These are phyloP conservation scores for Coniochaeta hoffmannii DNA, from an alignment of 2,329 filamentous ascomycete genomes.

Conservation along the genomic window DNA sequence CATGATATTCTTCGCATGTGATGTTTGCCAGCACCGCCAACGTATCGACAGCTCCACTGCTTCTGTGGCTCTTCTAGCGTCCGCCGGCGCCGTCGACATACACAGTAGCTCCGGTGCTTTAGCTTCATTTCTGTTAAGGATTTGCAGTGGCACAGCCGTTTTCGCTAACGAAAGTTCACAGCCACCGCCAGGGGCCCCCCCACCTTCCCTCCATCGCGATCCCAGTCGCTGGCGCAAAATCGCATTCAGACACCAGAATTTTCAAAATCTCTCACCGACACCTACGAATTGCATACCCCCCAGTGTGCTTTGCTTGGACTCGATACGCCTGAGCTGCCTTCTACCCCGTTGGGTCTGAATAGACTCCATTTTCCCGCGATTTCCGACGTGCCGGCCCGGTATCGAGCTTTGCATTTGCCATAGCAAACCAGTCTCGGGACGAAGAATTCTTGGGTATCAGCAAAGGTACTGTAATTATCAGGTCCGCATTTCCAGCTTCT, in stretches of 20 bases:
- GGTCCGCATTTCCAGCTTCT: background rate
- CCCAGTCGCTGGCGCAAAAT: background rate
- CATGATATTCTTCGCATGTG: background rate
- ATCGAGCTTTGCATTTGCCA: background rate
- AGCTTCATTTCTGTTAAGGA: background rate
- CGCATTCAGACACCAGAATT: conserved; percentile 3
- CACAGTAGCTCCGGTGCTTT: background rate
- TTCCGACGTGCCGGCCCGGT: background rate
- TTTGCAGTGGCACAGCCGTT: background rate
- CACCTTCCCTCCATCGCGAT: conserved; percentile 1
- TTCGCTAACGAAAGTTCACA: background rate
- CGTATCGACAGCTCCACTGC: background rate
- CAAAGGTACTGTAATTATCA: background rate
- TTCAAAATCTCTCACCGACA: conserved; percentile 16
- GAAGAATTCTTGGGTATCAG: background rate
- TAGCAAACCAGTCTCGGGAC: background rate
- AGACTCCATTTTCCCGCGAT: background rate
- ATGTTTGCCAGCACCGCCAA: background rate
- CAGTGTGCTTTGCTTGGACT: background rate
- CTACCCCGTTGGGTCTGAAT: too few species aligned
- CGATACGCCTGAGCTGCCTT: background rate
- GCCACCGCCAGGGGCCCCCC: background rate
- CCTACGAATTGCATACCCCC: background rate
- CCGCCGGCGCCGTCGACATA: background rate
- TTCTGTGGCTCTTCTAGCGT: background rate